These are phyloP conservation scores for Globisporangium recalcitrans DNA, from an alignment of 352 stramenopile genomes.

Conservation along the genomic window DNA sequence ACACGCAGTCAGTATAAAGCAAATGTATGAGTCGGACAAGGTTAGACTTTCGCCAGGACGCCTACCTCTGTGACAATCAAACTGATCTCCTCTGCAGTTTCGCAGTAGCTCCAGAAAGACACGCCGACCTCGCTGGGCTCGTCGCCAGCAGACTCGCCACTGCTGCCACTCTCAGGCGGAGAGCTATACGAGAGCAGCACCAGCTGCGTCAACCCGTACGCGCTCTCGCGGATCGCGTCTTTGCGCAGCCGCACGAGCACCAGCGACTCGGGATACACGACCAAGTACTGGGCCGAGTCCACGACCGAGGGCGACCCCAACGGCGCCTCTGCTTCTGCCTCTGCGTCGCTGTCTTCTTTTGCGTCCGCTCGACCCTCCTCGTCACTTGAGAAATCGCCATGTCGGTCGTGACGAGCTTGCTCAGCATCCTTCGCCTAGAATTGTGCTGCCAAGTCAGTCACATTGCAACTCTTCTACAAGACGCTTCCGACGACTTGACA, in stretches of 20 bases:
- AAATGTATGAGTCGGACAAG: background rate
- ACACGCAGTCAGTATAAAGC: background rate
- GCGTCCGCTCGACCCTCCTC: background rate
- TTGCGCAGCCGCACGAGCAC: slow-evolving; percentile 77
- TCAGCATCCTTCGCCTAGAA: slow-evolving; percentile 63
- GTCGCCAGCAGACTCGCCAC: background rate
- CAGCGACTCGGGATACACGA: slow-evolving; percentile 72
- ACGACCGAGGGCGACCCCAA: slow-evolving; percentile 26
- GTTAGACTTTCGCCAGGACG: background rate
- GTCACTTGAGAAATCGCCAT: slow-evolving; percentile 3
- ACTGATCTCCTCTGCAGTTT: slow-evolving; percentile 80
- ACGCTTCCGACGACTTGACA: background rate
- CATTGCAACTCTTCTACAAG: too few relatives aligned
- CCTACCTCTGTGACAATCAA: slow-evolving; percentile 66
- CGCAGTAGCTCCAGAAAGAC: slow-evolving; percentile 84
- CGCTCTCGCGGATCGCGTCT: slow-evolving; percentile 60
- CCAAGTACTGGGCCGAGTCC: slow-evolving; percentile 70
- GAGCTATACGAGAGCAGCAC: slow-evolving; percentile 47
- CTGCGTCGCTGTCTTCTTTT: background rate
- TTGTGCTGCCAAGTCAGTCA: too few relatives aligned
- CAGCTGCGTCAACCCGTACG: slow-evolving; percentile 75
- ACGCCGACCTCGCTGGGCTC: slow-evolving; percentile 16
- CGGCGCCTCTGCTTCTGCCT: background rate
- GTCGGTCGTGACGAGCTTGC: slow-evolving; percentile 7
- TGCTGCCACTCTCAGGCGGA: background rate